Conservation (phyloP, 495 filamentous ascomycete genomes). For the Durotheca rogersii region DNA sequence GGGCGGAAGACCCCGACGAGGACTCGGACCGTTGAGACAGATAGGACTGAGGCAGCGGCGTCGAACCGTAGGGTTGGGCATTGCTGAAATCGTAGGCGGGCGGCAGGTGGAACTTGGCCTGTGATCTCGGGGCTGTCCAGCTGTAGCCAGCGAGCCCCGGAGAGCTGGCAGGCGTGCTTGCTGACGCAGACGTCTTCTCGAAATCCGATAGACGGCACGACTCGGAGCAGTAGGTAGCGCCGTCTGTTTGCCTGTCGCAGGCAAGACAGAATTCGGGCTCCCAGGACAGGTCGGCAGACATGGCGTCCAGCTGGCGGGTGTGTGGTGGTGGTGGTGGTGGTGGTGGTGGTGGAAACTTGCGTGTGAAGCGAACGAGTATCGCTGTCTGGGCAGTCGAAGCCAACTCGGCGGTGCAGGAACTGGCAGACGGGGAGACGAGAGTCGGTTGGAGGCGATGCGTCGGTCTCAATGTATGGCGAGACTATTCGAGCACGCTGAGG, state of each 20-base stretch:
- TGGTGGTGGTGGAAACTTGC: not conserved
- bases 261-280: conserved; percentile 90
- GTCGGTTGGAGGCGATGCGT: conserved; percentile 6
- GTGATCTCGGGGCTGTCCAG: conserved; percentile 43
- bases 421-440: conserved; percentile 2
- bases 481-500: conserved; percentile 16
- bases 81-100: conserved; percentile 70
- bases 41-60: conserved; percentile 35
- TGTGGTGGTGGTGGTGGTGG: conserved; percentile 21
- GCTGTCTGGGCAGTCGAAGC: conserved; percentile 8
- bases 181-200: conserved; percentile 62
- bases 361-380: not conserved
- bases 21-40: conserved; percentile 38
- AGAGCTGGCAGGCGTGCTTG: conserved; percentile 57
- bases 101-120: conserved; percentile 64
- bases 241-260: conserved; percentile 86
- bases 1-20: conserved; percentile 37
- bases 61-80: conserved; percentile 46
- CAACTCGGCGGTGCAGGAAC: conserved; percentile 8
- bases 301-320: conserved; percentile 34
- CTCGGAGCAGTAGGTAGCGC: conserved; percentile 88
- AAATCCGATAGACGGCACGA: conserved; percentile 86
- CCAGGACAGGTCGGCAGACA: conserved; percentile 73
- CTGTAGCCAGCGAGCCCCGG: conserved; percentile 49
- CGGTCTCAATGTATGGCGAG: conserved; percentile 14